phyloP scores from a whole-genome alignment of 1,284 basidiomycete species.

The Acaromyces ingoldii region DNA sequence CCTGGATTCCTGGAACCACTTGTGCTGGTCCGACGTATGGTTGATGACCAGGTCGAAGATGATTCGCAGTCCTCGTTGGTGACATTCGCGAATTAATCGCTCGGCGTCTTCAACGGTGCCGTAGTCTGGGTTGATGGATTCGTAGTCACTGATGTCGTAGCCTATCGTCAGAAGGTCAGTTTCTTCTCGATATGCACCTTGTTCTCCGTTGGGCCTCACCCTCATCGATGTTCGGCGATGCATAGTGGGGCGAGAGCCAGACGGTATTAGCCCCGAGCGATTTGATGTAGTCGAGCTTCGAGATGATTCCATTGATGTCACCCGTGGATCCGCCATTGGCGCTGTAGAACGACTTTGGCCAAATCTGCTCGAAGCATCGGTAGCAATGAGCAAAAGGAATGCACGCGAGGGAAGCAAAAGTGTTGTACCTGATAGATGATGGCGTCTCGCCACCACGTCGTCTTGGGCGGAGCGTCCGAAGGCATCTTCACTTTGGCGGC shows the following conservation, averaged over 20 bases:
- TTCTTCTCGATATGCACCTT: no score
- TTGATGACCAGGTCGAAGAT: slow-evolving; percentile 79
- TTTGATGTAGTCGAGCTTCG: slow-evolving; percentile 67
- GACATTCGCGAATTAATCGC: slow-evolving; percentile 60
- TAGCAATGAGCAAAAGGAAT: no score
- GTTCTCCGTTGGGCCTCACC: no score
- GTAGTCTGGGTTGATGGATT: slow-evolving; percentile 66
- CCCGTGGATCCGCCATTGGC: slow-evolving; percentile 71
- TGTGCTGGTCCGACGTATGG: slow-evolving; percentile 63
- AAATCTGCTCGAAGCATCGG: no score
- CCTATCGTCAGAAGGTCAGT: no score
- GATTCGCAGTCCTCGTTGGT: slow-evolving; percentile 66
- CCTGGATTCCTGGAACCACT: slow-evolving; percentile 68
- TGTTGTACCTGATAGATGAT: slow-evolving; percentile 31
- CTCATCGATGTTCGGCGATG: slow-evolving; percentile 7
- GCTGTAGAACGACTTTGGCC: slow-evolving; percentile 69
- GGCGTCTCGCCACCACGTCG: slow-evolving; percentile 19
- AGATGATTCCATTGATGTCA: slow-evolving; percentile 65
- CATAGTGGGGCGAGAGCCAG: slow-evolving; percentile 72
- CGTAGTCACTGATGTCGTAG: slow-evolving; percentile 60
- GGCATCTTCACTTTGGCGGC: no score
- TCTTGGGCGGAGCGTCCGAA: no score
- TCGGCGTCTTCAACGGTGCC: slow-evolving; percentile 72
- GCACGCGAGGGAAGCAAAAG: no score
- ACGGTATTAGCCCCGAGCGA: slow-evolving; percentile 67